Conservation (phyloP, 1,284 basidiomycete species). For the Neonothopanus nambi region DNA sequence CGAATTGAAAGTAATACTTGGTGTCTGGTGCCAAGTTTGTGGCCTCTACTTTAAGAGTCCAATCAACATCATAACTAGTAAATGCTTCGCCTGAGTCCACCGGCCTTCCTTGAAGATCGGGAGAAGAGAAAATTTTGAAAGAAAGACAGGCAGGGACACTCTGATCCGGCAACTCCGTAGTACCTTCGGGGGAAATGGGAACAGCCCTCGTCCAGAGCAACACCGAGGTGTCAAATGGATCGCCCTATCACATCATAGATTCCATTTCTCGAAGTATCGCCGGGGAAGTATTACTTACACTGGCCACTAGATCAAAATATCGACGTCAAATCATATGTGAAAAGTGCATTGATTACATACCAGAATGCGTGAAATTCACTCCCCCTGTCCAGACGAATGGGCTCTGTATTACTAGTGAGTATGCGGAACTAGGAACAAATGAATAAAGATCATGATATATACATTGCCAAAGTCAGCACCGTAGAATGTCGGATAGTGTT, state of each 20-base stretch:
- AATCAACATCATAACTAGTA: constrained; percentile 67
- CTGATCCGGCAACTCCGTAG: constrained; percentile 42
- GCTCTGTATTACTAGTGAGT: constrained; percentile 30
- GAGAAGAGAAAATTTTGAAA: constrained; percentile 46
- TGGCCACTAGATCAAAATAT: constrained; percentile 35
- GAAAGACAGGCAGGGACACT: constrained; percentile 60
- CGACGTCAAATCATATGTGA: not conserved
- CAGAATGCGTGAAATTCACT: constrained; percentile 56
- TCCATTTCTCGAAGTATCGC: constrained; percentile 12
- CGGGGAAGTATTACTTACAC: constrained; percentile 24
- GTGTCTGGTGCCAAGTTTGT: constrained; percentile 53
- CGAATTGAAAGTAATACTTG: constrained; percentile 61
- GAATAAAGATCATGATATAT: constrained; percentile 14
- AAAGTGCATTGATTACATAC: constrained; percentile 27
- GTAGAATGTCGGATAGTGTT: constrained; percentile 57
- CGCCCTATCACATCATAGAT: constrained; percentile 37
- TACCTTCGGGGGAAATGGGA: constrained; percentile 36
- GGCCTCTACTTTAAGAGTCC: constrained; percentile 65
- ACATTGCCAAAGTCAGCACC: constrained; percentile 55
- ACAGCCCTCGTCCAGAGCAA: constrained; percentile 64
- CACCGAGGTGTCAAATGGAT: constrained; percentile 60
- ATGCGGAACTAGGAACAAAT: not conserved
- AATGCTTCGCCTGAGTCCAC: constrained; percentile 53
- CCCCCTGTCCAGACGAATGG: constrained; percentile 55
- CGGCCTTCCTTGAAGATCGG: constrained; percentile 37